phyloP scores from a whole-genome alignment of 2,329 filamentous ascomycete species.

The Pezicula radicicola region DNA sequence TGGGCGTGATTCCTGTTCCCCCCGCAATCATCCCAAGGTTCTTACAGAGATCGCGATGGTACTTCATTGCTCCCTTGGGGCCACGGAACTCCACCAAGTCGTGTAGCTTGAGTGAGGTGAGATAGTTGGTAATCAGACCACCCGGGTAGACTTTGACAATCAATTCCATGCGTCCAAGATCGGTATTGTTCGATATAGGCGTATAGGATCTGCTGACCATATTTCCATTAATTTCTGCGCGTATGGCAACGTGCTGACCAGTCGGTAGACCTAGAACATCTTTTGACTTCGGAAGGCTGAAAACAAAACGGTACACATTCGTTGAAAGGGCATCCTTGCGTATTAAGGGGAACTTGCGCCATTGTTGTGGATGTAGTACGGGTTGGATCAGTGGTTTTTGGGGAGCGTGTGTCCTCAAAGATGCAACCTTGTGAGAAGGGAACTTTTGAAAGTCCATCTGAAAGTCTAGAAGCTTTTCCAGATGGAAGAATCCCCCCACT shows the following conservation, averaged over 20 bases:
- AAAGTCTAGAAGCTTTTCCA: slow-evolving; percentile 3
- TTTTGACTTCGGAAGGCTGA: slow-evolving; percentile 28
- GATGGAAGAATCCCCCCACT: slow-evolving; percentile 2
- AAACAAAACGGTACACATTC: slow-evolving; percentile 18
- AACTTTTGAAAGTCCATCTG: neutral
- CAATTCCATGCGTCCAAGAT: slow-evolving; percentile 46
- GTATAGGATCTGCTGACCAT: slow-evolving; percentile 36
- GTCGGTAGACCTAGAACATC: slow-evolving; percentile 36
- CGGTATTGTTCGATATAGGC: slow-evolving; percentile 45
- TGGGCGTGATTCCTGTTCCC: slow-evolving; percentile 51
- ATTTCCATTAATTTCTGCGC: slow-evolving; percentile 30
- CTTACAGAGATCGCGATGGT: slow-evolving; percentile 38
- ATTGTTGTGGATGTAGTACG: slow-evolving; percentile 7
- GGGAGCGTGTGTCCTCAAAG: slow-evolving; percentile 6
- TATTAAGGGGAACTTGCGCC: slow-evolving; percentile 15
- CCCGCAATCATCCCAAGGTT: slow-evolving; percentile 54
- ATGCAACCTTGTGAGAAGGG: slow-evolving; percentile 4
- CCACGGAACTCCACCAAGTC: slow-evolving; percentile 50
- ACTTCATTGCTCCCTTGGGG: slow-evolving; percentile 55
- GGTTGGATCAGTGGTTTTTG: slow-evolving; percentile 3
- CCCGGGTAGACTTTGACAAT: slow-evolving; percentile 49
- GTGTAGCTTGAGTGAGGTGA: slow-evolving; percentile 43
- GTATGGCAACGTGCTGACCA: slow-evolving; percentile 37
- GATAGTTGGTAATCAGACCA: slow-evolving; percentile 48
- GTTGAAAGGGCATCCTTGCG: slow-evolving; percentile 14